Base-by-base conservation (phyloP, 2,329 filamentous ascomycete genomes). In the Apiospora sp. region DNA sequence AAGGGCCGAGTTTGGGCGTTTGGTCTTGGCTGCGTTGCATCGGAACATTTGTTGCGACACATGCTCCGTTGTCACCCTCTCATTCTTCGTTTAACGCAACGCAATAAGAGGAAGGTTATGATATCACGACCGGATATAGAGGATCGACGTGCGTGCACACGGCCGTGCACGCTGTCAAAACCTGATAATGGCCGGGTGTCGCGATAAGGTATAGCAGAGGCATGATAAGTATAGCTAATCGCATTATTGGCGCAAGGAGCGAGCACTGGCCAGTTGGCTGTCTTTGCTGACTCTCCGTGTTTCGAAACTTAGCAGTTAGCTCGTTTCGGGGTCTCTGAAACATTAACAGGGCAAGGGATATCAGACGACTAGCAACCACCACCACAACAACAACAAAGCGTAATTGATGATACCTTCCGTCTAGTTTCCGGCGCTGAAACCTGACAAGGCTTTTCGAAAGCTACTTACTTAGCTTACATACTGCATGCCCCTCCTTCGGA, bases 261-360 rank as follows among this genome's bases (percentile, higher is more conserved):
- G 22, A 12, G 58, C 58, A 64, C 34, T 64, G 58, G 34, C 34
- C 58, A 37, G 7, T 64, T 64, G 30, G 34, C 3, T n/a, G 22
- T 64, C 58, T 64, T 64, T 64, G 58, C 58, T n/a, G 58, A 16
- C 54, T 37, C 58, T 41, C 58, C 58, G 58, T 64, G 58, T 64
- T 64, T 64, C 34, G 58, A 64, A 64, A 64, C 30, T 13, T 41
- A 12, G 7, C 13, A 30, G 27, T 58, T 61, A 37, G 54, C 19
- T 61, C 30, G 54, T 61, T 61, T 61, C 54, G 54, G 54, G 30
- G 16, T 22, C 22, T 64, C 54, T 61, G 54, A 61, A 61, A 37
- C 54, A 61, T 37, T 37, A 64, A 41, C 30, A 24, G 19, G n/a
- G 12, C 58, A 37, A 24, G 58, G 58, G 14, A 64, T 41, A 64